Conservation (phyloP, 495 filamentous ascomycete genomes). For the Neurospora sublineolata region DNA sequence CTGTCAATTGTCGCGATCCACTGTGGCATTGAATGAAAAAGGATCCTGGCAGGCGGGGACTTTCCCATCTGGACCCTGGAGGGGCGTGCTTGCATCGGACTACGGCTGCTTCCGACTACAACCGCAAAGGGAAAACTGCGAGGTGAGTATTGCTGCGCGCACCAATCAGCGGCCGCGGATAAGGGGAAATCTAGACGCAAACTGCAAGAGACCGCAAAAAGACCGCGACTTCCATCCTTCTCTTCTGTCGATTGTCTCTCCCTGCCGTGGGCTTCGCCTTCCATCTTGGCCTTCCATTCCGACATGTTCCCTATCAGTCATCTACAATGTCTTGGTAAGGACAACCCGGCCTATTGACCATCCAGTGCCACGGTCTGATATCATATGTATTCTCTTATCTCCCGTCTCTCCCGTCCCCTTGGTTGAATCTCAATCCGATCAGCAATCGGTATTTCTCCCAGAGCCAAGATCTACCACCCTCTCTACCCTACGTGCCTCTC, state of each 20-base stretch:
- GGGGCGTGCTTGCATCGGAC: slow-evolving; percentile 7
- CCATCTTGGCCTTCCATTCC: not conserved
- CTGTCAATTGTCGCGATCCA: not conserved
- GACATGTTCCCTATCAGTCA: not conserved
- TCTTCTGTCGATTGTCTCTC: not conserved
- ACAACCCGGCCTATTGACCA: not conserved
- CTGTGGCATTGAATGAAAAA: not conserved
- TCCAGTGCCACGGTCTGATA: not conserved
- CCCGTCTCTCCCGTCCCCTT: not conserved
- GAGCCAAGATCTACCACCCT: not conserved
- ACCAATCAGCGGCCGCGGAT: slow-evolving; percentile 5
- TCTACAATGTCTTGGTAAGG: not conserved
- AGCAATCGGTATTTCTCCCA: not conserved
- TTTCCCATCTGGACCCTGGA: not conserved
- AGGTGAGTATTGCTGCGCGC: not conserved
- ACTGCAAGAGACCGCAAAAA: not conserved
- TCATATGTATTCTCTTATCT: not conserved
- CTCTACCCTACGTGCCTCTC: not conserved
- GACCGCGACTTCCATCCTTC: not conserved
- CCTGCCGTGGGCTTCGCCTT: not conserved
- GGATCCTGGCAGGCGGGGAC: not conserved
- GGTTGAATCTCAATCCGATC: not conserved
- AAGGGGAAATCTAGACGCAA: not conserved
- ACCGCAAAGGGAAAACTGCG: not conserved
- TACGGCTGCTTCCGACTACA: slow-evolving; percentile 5